Evolutionary conservation across 1,284 basidiomycete species (phyloP).

Genomic region (Moesziomyces sp.): DNA sequence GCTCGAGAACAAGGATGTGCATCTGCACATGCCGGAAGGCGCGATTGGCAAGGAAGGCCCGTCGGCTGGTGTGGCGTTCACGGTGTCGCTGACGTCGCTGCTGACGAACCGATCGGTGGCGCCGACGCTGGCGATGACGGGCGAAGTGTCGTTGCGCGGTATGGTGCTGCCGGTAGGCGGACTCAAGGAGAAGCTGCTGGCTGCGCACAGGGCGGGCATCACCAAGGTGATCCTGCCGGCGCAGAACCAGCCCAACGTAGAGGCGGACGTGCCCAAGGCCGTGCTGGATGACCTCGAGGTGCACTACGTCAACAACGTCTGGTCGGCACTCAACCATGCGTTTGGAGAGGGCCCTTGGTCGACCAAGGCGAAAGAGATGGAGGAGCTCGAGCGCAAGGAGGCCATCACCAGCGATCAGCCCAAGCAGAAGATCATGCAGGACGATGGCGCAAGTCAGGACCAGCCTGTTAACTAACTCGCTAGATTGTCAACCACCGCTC

Average conservation of each 20-base stretch:
- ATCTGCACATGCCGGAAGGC: slow-evolving; percentile 72
- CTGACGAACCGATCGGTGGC: slow-evolving; percentile 70
- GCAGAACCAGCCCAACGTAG: slow-evolving; percentile 65
- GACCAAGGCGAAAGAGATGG: slow-evolving; percentile 56
- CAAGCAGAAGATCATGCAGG: slow-evolving; percentile 36
- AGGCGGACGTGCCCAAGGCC: slow-evolving; percentile 65
- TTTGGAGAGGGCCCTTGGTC: slow-evolving; percentile 66
- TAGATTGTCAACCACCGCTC: slow-evolving; percentile 12
- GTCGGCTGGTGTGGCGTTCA: slow-evolving; percentile 91
- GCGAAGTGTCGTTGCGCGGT: slow-evolving; percentile 65
- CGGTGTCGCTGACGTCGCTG: slow-evolving; percentile 88
- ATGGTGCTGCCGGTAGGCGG: slow-evolving; percentile 67
- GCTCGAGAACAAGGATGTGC: slow-evolving; percentile 75
- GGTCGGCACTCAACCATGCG: slow-evolving; percentile 64
- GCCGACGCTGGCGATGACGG: slow-evolving; percentile 66
- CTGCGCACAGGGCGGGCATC: slow-evolving; percentile 64
- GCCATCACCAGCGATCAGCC: slow-evolving; percentile 5
- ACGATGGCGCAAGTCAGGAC: slow-evolving; percentile 50
- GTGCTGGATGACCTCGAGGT: slow-evolving; percentile 64
- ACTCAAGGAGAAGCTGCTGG: slow-evolving; percentile 66
- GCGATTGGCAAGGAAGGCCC: slow-evolving; percentile 98
- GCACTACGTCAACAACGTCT: slow-evolving; percentile 66
- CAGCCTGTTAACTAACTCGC: slow-evolving; percentile 47
- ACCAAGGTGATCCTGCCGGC: slow-evolving; percentile 64
- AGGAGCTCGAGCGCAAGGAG: slow-evolving; percentile 47